A percentile compares a stretch with the other conserved stretches of the same genome.
Evolutionary conservation across 2,329 filamentous ascomycete genomes (phyloP).

Genomic region (Diplocarpon mali): DNA sequence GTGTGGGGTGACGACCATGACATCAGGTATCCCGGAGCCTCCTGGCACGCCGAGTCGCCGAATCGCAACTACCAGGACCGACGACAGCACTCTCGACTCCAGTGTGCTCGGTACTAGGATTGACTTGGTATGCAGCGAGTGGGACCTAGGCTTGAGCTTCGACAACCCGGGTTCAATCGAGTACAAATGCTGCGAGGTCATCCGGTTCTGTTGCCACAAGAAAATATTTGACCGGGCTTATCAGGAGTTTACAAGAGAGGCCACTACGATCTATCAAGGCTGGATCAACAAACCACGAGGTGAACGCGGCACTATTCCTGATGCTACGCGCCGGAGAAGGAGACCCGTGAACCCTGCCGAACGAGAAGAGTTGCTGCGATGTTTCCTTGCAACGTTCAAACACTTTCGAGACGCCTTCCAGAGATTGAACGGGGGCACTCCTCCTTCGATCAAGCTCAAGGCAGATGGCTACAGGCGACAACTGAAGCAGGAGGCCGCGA

Average conservation of each 20-base stretch:
- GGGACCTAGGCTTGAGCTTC: conserved; percentile 1
- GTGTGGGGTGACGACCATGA: background rate
- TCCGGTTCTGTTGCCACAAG: conserved; percentile 3
- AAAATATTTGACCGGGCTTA: background rate
- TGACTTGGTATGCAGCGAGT: background rate
- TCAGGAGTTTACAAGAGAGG: conserved; percentile 6
- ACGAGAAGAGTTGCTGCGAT: conserved; percentile 5
- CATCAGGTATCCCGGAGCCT: background rate
- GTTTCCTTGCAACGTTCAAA: conserved; percentile 3
- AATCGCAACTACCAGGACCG: background rate
- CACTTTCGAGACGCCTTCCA: background rate
- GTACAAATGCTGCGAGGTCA: background rate
- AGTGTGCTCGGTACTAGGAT: background rate
- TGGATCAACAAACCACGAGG: conserved; percentile 16
- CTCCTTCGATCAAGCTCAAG: background rate
- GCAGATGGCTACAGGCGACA: background rate
- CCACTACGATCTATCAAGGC: conserved; percentile 5
- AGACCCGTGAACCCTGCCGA: conserved; percentile 6
- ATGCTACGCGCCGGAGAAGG: conserved; percentile 5
- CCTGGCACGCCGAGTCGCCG: background rate
- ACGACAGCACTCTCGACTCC: background rate
- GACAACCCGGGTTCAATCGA: background rate
- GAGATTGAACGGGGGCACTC: background rate
- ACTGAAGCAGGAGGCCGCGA: background rate
- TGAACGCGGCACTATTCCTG: conserved; percentile 13